Evolutionary conservation across 73 alveolate genomes (phyloP), one percentile per base, ranked within the genome.

Genomic region (Paramecium sonneborni): DNA sequence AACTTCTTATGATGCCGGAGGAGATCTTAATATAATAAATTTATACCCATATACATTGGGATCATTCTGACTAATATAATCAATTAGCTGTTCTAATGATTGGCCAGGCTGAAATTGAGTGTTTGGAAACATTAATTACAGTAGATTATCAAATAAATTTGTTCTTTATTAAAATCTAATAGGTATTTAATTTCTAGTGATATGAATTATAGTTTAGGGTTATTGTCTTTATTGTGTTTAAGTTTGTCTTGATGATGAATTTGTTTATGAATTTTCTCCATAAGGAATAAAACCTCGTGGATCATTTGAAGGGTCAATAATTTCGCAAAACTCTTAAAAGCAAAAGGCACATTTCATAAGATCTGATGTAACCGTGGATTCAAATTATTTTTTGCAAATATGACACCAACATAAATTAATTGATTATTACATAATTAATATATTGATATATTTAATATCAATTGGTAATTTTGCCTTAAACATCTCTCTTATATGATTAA

Each of bases 1-100:
- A 41, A 92, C 95, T 35, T 67, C 43, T 95, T 96, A 74, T 3
- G 98, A 37, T 18, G 98, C 98, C 14, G 98, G 98, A 34, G 98
- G 98, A 93, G 98, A 69, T 41, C 90, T 79, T 7, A 43, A 30
- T 79, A 30, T 14, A 41, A 30, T 79, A n/a, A 2, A 41, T 10
- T 37, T 26, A 41, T 79, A 93, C 68, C 98, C 98, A 70, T 96
- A 96, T 82, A 94, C 48, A 93, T 95, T 95, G 32, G 96, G 92
- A 85, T 95, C 98, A 85, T 95, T 94, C 74, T 85, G 58, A 87
- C 95, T 94, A 35, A 95, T 43, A 48, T 85, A 94, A 37, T 94
- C 95, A 76, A 95, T 94, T 5, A 95, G 85, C 34, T 76, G 57
- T 76, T 95, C 98, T 55, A 95, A 76, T 10, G 93, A 52, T 37